phyloP scores from a whole-genome alignment of 2,329 filamentous ascomycete genomes.

The Rhinocladiella similis region DNA sequence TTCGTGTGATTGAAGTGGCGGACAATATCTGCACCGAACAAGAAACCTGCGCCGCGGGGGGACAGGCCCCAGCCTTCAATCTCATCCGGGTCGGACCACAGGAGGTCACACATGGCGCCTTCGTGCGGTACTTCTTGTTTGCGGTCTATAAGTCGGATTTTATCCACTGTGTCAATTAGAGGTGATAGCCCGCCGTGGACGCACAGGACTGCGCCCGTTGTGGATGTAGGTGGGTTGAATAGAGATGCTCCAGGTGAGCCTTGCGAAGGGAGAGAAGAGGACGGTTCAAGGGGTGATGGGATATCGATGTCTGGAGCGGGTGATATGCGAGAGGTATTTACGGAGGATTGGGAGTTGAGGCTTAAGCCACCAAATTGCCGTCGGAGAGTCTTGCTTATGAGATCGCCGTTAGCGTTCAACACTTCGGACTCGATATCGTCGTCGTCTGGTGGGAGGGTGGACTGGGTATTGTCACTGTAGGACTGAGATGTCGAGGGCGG shows the following conservation, averaged over 20 bases:
- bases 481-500: constrained; percentile 48
- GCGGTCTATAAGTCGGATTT: constrained; percentile 89
- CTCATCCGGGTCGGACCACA: constrained; percentile 98
- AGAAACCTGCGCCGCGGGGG: constrained; percentile 89
- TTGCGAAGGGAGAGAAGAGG: constrained; percentile 61
- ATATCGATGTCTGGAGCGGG: constrained; percentile 27
- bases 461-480: constrained; percentile 46
- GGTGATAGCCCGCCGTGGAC: constrained; percentile 93
- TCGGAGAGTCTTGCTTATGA: constrained; percentile 61
- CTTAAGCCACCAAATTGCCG: constrained; percentile 28
- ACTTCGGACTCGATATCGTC: constrained; percentile 90
- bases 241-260: constrained; percentile 65
- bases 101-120: constrained; percentile 96
- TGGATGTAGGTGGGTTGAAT: constrained; percentile 39
- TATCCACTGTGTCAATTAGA: constrained; percentile 88
- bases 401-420: constrained; percentile 76
- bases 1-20: constrained; percentile 95
- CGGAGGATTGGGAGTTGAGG: constrained; percentile 16
- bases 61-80: constrained; percentile 96
- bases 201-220: constrained; percentile 83
- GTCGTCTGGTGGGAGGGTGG: constrained; percentile 57
- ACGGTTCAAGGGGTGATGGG: constrained; percentile 43
- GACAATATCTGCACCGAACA: constrained; percentile 94
- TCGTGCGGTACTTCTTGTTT: constrained; percentile 99
- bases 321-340: constrained; percentile 28